Base-by-base conservation (phyloP, 495 filamentous ascomycete species). In the Xylaria flabelliformis region DNA sequence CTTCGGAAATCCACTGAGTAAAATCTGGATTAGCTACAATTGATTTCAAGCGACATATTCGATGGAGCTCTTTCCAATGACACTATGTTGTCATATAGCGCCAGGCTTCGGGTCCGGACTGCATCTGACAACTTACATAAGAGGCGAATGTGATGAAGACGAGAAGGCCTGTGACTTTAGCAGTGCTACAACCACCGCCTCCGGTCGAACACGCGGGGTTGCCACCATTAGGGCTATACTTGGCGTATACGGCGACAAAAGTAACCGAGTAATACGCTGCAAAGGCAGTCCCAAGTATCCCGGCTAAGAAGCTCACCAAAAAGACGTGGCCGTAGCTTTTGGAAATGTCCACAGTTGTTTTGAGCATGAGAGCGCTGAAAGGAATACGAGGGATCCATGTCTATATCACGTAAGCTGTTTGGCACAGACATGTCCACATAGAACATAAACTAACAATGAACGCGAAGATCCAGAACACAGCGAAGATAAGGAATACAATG, bases 1-100 rank as follows among this genome's bases (percentile, higher is more conserved):
- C 94, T 78, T 97, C 94, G 32, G 91, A 91, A 73, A 97, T 89
- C 95, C 94, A 98, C 82, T 97, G 97, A 76, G 87, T 89, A 32
- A 10, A 12, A 24, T 41, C 29, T 13, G 7, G 12, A 21, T 70
- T 34, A 70, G 68, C 21, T 10, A 29, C 34, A 9, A 55, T 26
- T 13, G 13, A 29, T 2, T 56, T 56, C 48, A 41, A 32, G 12
- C 13, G 15, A 29, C 26, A 29, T 29, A 29, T 53, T 21, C 3
- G n/a, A n/a, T 10, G 13, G 24, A 17, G 50, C n/a, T 7, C 24
- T 39, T 46, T 32, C 50, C 21, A 10, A 36, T 36, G 29, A 36
- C 29, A 19, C 29, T 36, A 36, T n/a, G 3, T 8, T 9, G 19
- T 36, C 7, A 59, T 34, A 17, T 24, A n/a, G 29, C 19, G 9